phyloP scores from a whole-genome alignment of 2,329 filamentous ascomycete species.

The Cercospora berteroae region DNA sequence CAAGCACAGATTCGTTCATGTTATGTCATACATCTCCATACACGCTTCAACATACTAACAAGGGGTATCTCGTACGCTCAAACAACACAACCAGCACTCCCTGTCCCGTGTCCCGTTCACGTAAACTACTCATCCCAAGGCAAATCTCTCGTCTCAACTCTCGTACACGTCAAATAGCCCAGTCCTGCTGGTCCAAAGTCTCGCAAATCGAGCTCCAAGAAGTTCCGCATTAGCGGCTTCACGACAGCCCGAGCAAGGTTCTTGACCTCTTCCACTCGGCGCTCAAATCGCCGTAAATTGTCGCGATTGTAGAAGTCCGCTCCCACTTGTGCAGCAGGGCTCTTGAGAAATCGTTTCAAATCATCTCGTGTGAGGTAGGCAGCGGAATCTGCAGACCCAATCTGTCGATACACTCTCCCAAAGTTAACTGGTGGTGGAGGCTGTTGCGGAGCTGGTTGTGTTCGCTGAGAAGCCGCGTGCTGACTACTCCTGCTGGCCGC shows the following conservation, averaged over 20 bases:
- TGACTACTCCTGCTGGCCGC: slow-evolving; percentile 27
- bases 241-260: slow-evolving; percentile 77
- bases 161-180: slow-evolving; percentile 65
- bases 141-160: slow-evolving; percentile 60
- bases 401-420: slow-evolving; percentile 73
- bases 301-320: slow-evolving; percentile 82
- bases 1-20: not conserved
- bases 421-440: slow-evolving; percentile 42
- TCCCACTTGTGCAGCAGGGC: slow-evolving; percentile 49
- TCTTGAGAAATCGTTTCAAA: slow-evolving; percentile 83
- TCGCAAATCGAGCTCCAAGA: slow-evolving; percentile 71
- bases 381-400: slow-evolving; percentile 61
- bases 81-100: slow-evolving; percentile 2
- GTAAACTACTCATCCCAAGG: slow-evolving; percentile 54
- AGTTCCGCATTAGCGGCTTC: slow-evolving; percentile 79
- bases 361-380: slow-evolving; percentile 80
- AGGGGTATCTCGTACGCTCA: slow-evolving; percentile 14
- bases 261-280: slow-evolving; percentile 85
- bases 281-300: slow-evolving; percentile 81
- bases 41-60: not conserved
- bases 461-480: slow-evolving; percentile 35
- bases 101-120: not conserved
- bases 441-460: slow-evolving; percentile 28
- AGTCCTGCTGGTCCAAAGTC: slow-evolving; percentile 42
- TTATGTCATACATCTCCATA: not conserved